Conservation (phyloP, 345 rosid species). For the Hirschfeldia incana region DNA sequence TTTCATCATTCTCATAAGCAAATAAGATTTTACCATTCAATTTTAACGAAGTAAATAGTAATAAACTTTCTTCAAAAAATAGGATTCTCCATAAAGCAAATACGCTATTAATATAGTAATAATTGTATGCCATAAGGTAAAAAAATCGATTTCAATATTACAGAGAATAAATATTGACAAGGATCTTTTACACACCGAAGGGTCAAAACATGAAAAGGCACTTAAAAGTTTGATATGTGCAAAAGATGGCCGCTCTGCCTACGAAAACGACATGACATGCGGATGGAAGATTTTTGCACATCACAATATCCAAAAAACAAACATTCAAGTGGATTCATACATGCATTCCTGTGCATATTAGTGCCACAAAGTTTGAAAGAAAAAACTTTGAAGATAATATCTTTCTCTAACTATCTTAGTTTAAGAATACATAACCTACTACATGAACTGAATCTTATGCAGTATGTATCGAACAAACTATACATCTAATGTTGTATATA, state of each 20-base stretch:
- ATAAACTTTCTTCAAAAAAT: too few relatives aligned
- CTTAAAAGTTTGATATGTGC: slow-evolving; percentile 22
- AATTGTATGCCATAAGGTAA: slow-evolving; percentile 37
- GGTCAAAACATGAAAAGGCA: slow-evolving; percentile 19
- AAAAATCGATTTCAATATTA: slow-evolving; percentile 31
- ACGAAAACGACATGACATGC: slow-evolving; percentile 34
- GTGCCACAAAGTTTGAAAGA: background rate
- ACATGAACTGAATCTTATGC: background rate
- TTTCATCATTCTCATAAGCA: slow-evolving; percentile 29
- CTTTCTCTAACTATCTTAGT: background rate
- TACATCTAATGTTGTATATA: background rate
- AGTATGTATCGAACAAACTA: background rate
- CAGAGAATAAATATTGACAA: slow-evolving; percentile 22
- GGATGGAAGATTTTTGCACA: slow-evolving; percentile 44
- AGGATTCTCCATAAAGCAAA: background rate
- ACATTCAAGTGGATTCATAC: background rate
- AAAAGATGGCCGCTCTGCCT: slow-evolving; percentile 44
- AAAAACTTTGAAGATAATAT: background rate
- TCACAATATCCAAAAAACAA: background rate
- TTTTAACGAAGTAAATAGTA: too few relatives aligned
- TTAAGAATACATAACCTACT: background rate
- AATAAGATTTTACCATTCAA: background rate
- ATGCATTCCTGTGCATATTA: background rate
- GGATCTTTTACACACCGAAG: slow-evolving; percentile 28
- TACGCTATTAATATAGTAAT: background rate